Evolutionary conservation across 306 rosid genomes (phyloP), one percentile per base, ranked within the genome.

Genomic region (Prunus mira): DNA sequence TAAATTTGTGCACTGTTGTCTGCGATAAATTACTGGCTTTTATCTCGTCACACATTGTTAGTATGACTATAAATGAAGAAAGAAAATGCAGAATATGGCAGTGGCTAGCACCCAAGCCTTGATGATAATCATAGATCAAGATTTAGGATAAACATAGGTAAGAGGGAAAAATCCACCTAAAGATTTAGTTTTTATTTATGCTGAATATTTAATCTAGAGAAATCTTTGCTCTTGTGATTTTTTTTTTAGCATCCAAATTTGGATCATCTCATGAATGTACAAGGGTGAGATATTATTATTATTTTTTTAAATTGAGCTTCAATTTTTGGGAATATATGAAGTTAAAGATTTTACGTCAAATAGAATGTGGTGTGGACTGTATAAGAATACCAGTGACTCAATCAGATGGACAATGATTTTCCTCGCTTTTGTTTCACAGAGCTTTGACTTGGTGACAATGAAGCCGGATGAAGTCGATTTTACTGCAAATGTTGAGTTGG

Each of bases 361-460:
- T 58, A 58, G 34, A 30, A 30, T 60, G n/a, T 43, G 54, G 38
- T 28, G 5, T 2, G 46, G 12, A 71, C 19, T 30, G 32, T 32
- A 54, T 19, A n/a, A 4, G 65, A 15, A 9, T 56, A 41, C 38
- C 41, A 14, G 55, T 8, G 25, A 58, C 43, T 32, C 67, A 4
- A 57, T 72, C 34, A 20, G 34, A 52, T 38, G 28, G 34, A 22
- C 54, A 45, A 73, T 24, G 66, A 72, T 20, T 41, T 34, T 32
- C 20, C 49, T 68, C 4, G 41, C 65, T 61, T 76, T 81, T 45
- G n/a, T 25, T 38, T 43, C 18, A 5, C 81, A 92, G 96, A 82
- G 85, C 54, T 92, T 95, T 84, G 99, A 95, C 86, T 79, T 95
- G 87, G 93, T 91, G 78, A 89, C 89, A 63, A 95, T 95, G 97